Evolutionary conservation across 495 filamentous ascomycete species (phyloP).

Genomic region (Tetracladium setigerum): DNA sequence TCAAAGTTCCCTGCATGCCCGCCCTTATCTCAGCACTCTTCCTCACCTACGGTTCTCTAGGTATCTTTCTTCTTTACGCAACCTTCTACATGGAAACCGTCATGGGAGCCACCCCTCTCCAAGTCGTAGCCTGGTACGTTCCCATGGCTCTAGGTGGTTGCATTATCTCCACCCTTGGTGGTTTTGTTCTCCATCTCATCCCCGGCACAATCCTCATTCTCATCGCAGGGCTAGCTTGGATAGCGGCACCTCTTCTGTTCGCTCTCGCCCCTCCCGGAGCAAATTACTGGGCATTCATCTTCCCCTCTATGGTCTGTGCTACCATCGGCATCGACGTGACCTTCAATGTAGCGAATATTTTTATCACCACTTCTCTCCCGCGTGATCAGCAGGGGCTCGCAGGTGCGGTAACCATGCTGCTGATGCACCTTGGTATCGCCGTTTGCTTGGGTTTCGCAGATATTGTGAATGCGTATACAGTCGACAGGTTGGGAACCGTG

Average conservation of each 20-base stretch:
- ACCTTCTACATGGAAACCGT: conserved; percentile 67
- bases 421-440: conserved; percentile 74
- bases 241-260: conserved; percentile 61
- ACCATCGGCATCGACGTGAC: conserved; percentile 80
- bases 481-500: conserved; percentile 33
- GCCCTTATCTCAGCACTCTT: conserved; percentile 61
- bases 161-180: conserved; percentile 62
- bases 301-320: conserved; percentile 74
- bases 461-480: conserved; percentile 43
- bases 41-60: conserved; percentile 68
- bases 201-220: conserved; percentile 64
- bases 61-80: conserved; percentile 70
- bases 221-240: conserved; percentile 57
- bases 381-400: conserved; percentile 65
- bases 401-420: conserved; percentile 49
- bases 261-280: conserved; percentile 57
- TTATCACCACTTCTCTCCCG: conserved; percentile 71
- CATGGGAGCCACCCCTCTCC: conserved; percentile 57
- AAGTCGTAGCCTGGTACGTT: conserved; percentile 69
- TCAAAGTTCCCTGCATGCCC: conserved; percentile 64
- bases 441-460: conserved; percentile 74
- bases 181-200: conserved; percentile 69
- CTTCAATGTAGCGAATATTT: conserved; percentile 78
- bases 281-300: conserved; percentile 61
- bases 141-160: conserved; percentile 73